These are phyloP conservation scores for Trametes cingulata DNA, from an alignment of 768 basidiomycete species.

Conservation along the genomic window DNA sequence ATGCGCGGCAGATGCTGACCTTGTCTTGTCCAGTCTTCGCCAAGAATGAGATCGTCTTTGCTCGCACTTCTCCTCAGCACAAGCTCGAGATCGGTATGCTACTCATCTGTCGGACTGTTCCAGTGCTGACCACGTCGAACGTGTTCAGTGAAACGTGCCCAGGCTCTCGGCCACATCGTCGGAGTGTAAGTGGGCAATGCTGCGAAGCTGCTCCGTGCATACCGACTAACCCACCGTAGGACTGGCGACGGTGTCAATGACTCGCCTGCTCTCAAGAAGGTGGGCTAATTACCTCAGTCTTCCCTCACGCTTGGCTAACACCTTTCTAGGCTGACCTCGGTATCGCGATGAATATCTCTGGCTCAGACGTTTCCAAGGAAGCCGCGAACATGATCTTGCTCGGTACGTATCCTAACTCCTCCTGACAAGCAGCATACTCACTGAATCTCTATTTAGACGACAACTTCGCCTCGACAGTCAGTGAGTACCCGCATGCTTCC, in stretches of 20 bases:
- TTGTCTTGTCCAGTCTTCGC: conserved; percentile 50
- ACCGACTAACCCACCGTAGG: conserved; percentile 30
- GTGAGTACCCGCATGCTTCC: conserved; percentile 39
- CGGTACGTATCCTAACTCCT: conserved; percentile 38
- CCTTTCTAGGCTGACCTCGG: conserved; percentile 57
- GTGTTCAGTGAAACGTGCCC: conserved; percentile 65
- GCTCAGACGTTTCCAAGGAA: conserved; percentile 74
- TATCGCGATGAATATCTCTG: conserved; percentile 76
- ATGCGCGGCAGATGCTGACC: neutral
- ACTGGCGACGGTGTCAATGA: conserved; percentile 77
- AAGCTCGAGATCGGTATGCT: conserved; percentile 66
- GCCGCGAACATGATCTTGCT: conserved; percentile 75
- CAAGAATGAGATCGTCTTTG: conserved; percentile 72
- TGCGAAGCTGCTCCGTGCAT: neutral
- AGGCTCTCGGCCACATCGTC: conserved; percentile 70
- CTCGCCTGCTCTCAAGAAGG: conserved; percentile 67
- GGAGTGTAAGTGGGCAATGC: conserved; percentile 54
- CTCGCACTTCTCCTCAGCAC: conserved; percentile 70
- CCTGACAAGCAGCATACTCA: too few species aligned
- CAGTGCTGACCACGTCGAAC: neutral
- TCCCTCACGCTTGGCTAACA: neutral
- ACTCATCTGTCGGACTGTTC: neutral
- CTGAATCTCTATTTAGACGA: conserved; percentile 45
- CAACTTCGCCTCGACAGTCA: conserved; percentile 73
- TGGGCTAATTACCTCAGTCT: conserved; percentile 11